These are phyloP conservation scores for Bathelium albidoporum DNA, from an alignment of 495 filamentous ascomycete species.

Conservation along the genomic window DNA sequence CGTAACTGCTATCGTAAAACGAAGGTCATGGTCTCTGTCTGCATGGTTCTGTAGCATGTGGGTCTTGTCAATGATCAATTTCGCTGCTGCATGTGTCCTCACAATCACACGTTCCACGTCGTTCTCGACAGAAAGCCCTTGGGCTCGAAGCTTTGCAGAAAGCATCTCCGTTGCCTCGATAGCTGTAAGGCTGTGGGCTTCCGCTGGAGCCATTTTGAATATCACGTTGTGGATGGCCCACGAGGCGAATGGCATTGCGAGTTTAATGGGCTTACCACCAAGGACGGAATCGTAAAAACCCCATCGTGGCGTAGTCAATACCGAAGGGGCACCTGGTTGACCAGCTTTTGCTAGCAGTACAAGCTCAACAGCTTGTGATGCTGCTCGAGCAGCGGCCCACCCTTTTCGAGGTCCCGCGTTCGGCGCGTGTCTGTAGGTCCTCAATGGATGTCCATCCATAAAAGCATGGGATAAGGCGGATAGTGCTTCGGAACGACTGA, in stretches of 20 bases:
- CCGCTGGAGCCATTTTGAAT: background rate
- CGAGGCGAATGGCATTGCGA: background rate
- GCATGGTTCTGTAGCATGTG: slow-evolving; percentile 33
- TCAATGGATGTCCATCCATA: slow-evolving; percentile 31
- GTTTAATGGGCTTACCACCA: background rate
- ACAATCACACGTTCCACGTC: background rate
- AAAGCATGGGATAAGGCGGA: background rate
- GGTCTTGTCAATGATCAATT: slow-evolving; percentile 35
- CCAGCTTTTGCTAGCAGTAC: slow-evolving; percentile 25
- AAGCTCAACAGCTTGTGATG: slow-evolving; percentile 38
- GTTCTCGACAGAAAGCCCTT: too few species aligned
- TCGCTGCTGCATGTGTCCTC: slow-evolving; percentile 30
- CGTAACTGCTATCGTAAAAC: slow-evolving; percentile 34
- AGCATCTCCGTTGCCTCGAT: background rate
- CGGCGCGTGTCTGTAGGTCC: slow-evolving; percentile 27
- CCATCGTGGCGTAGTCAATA: background rate
- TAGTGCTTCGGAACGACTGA: slow-evolving; percentile 6
- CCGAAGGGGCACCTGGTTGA: slow-evolving; percentile 28
- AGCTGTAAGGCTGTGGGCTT: background rate
- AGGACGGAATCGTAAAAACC: background rate
- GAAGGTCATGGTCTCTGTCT: slow-evolving; percentile 40
- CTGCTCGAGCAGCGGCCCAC: slow-evolving; percentile 40
- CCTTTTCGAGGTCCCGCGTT: slow-evolving; percentile 38
- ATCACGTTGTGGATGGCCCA: background rate
- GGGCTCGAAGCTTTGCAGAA: background rate